Evolutionary conservation across 2,329 filamentous ascomycete species (phyloP).

Genomic region (Penicillium sp.): DNA sequence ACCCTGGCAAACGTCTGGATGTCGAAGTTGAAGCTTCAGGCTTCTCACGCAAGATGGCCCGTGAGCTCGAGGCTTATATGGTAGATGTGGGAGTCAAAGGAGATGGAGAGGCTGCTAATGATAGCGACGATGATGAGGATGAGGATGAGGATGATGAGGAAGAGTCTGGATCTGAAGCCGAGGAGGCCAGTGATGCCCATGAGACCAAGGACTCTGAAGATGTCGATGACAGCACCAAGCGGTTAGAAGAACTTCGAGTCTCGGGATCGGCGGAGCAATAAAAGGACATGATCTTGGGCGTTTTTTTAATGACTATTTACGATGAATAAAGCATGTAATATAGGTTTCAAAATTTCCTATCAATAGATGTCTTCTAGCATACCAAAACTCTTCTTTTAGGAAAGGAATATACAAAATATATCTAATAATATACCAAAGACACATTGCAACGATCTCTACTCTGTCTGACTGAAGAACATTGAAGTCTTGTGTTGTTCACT

Average conservation of each 20-base stretch:
- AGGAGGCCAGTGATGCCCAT: constrained; percentile 36
- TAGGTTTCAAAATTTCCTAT: constrained; percentile 11
- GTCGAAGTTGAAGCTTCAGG: constrained; percentile 87
- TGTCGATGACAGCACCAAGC: constrained; percentile 29
- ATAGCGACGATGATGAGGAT: constrained; percentile 37
- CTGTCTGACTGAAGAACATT: not conserved
- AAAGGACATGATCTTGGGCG: constrained; percentile 5
- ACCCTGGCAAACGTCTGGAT: constrained; percentile 70
- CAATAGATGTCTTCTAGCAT: not conserved
- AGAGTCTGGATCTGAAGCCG: constrained; percentile 33
- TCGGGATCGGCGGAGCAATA: constrained; percentile 25
- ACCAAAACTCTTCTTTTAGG: not conserved
- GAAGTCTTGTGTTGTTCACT: not conserved
- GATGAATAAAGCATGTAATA: constrained; percentile 29
- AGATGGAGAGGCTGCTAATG: constrained; percentile 42
- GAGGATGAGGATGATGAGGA: constrained; percentile 38
- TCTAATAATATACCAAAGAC: not conserved
- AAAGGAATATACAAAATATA: not conserved
- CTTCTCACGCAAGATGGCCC: constrained; percentile 95
- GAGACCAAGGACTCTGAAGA: constrained; percentile 23
- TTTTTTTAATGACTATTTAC: constrained; percentile 28
- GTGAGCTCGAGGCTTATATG: constrained; percentile 89
- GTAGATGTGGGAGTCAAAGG: constrained; percentile 64
- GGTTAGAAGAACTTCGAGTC: constrained; percentile 33
- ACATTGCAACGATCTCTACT: not conserved